Evolutionary conservation across 2,329 filamentous ascomycete genomes (phyloP).

Genomic region (Ceratocystis alfenasii): DNA sequence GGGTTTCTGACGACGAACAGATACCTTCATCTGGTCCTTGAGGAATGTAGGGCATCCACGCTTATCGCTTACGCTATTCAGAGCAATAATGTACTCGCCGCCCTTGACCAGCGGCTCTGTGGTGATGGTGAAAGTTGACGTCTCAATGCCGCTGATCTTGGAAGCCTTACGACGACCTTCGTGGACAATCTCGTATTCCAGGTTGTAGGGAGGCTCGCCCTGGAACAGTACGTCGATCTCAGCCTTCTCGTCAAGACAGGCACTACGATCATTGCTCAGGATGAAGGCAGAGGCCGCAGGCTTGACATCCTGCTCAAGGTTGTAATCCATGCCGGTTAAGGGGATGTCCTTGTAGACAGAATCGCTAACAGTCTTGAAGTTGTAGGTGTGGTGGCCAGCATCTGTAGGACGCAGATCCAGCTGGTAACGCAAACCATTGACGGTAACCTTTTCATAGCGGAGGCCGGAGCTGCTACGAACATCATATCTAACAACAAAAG

Average conservation of each 20-base stretch:
- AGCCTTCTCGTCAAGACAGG: slow-evolving; percentile 74
- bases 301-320: slow-evolving; percentile 81
- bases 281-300: slow-evolving; percentile 76
- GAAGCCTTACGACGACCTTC: slow-evolving; percentile 70
- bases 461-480: slow-evolving; percentile 51
- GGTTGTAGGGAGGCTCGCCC: slow-evolving; percentile 74
- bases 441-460: slow-evolving; percentile 41
- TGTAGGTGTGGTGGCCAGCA: slow-evolving; percentile 77
- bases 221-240: slow-evolving; percentile 61
- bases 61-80: slow-evolving; percentile 76
- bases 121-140: slow-evolving; percentile 54
- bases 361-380: slow-evolving; percentile 71
- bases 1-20: slow-evolving; percentile 78
- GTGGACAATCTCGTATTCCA: slow-evolving; percentile 89
- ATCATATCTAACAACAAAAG: slow-evolving; percentile 73
- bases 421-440: slow-evolving; percentile 68
- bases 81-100: slow-evolving; percentile 77
- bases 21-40: slow-evolving; percentile 73
- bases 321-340: slow-evolving; percentile 48
- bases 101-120: slow-evolving; percentile 66
- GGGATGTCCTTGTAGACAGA: slow-evolving; percentile 60
- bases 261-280: slow-evolving; percentile 45
- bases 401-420: slow-evolving; percentile 69
- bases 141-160: slow-evolving; percentile 50
- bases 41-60: slow-evolving; percentile 77